Evolutionary conservation across 306 rosid species (phyloP).

Genomic region (Trichosanthes truncata): DNA sequence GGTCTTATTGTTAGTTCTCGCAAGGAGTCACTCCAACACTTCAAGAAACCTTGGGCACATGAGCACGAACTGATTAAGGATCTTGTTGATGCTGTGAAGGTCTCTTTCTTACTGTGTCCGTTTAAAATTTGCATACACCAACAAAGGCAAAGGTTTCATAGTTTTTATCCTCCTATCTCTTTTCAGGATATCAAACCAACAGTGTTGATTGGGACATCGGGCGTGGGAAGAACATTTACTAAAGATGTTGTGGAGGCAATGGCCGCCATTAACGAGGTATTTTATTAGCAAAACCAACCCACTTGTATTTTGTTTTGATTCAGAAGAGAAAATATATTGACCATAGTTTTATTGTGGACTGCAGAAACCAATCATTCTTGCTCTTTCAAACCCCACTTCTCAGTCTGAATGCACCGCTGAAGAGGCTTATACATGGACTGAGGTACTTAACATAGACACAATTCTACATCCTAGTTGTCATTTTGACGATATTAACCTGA

Average conservation of each 20-base stretch:
- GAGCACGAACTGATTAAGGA: conserved; percentile 56
- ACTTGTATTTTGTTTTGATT: not conserved
- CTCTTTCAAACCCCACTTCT: conserved; percentile 59
- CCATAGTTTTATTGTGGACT: not conserved
- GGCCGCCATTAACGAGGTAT: conserved; percentile 38
- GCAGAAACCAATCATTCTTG: conserved; percentile 43
- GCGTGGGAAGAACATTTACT: conserved; percentile 67
- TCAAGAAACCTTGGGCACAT: conserved; percentile 96
- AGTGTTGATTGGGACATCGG: conserved; percentile 87
- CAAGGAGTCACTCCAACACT: conserved; percentile 81
- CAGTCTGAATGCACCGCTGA: conserved; percentile 61
- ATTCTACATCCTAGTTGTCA: not conserved
- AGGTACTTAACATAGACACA: conserved; percentile 24
- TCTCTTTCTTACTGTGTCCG: conserved; percentile 1
- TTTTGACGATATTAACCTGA: not conserved
- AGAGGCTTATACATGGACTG: conserved; percentile 50
- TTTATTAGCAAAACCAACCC: not conserved
- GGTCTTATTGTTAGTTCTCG: conserved; percentile 83
- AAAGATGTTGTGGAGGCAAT: conserved; percentile 68
- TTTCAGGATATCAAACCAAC: conserved; percentile 81
- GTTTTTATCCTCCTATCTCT: conserved; percentile 12
- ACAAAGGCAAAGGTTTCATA: not conserved
- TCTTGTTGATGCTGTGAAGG: conserved; percentile 65
- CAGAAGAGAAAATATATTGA: not conserved
- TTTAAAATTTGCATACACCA: not conserved